Base-by-base conservation (phyloP, 768 basidiomycete species). In the Leccinum obscurum region DNA sequence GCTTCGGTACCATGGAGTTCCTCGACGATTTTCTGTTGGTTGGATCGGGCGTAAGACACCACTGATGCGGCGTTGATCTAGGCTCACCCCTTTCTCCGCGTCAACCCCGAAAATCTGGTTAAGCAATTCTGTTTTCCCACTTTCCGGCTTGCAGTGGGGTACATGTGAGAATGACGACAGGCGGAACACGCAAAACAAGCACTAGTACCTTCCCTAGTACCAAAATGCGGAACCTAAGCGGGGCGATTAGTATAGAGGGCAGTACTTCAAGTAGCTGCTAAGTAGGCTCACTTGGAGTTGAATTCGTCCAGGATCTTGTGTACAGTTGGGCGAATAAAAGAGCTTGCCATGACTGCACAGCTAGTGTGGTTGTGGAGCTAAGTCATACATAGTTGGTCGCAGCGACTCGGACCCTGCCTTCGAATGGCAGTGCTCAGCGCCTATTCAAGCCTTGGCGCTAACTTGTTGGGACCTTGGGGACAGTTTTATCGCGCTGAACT, bases 191-290 rank as follows among this genome's bases (percentile, higher is more conserved):
- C 14, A 5, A 10, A 58, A 39, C 6, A 37, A 22, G 13, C 41
- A 13, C 52, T 53, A n/a, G 39, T n/a, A 59, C 58, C 58, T 59
- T 59, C 34, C 58, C 52, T 20, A 59, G 34, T 32, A 59, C 52
- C n/a, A 59, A 22, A 6, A 58, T 46, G 52, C 58, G 58, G 17
- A 59, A 49, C 34, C 58, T 58, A 35, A 41, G 17, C 26, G 32
- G 9, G 39, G 17, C 39, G 15, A 17, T 41, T 17, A 28, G 34
- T 37, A 17, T 35, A 17, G 30, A 30, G 35, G 26, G n/a, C 2
- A 8, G 24, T 35, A n/a, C 37, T 50, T 34, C 22, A 8, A 57
- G 49, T 37, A 13, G 28, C 28, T 28, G 8, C 28, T 28, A 14
- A 39, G 49, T 14, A 4, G 22, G n/a, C 56, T 57, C 35, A 57